phyloP scores from a whole-genome alignment of 768 basidiomycete genomes.

The Hydnum rufescens region DNA sequence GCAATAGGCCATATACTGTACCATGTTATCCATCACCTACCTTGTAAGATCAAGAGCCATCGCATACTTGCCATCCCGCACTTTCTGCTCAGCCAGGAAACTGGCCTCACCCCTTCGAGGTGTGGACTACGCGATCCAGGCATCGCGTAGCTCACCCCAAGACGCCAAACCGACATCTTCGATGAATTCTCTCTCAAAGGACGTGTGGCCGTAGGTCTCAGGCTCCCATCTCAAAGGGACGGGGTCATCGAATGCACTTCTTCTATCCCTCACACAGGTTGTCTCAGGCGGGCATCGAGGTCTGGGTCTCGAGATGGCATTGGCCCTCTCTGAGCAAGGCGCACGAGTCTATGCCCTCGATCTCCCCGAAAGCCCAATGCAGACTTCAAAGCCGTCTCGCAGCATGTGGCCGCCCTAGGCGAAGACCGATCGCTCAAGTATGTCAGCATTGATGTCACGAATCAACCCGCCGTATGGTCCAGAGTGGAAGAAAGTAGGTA shows the following conservation, averaged over 20 bases:
- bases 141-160: too few relatives aligned
- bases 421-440: slow-evolving; percentile 32
- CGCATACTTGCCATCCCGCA: too few relatives aligned
- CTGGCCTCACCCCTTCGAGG: too few relatives aligned
- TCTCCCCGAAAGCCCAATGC: slow-evolving; percentile 8
- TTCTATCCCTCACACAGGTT: slow-evolving; percentile 13
- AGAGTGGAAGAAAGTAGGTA: slow-evolving; percentile 24
- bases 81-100: too few relatives aligned
- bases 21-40: too few relatives aligned
- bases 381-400: slow-evolving; percentile 9
- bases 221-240: not conserved
- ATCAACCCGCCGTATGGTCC: slow-evolving; percentile 41
- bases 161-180: too few relatives aligned
- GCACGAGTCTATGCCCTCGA: slow-evolving; percentile 23
- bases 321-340: slow-evolving; percentile 53
- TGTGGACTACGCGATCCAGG: too few relatives aligned
- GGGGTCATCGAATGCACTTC: not conserved
- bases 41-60: too few relatives aligned
- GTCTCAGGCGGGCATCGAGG: slow-evolving; percentile 49
- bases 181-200: slow-evolving; percentile 17
- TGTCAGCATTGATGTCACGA: slow-evolving; percentile 39
- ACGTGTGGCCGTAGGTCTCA: slow-evolving; percentile 16
- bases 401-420: slow-evolving; percentile 30
- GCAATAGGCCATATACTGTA: too few relatives aligned
- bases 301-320: slow-evolving; percentile 68